Conservation (phyloP, 345 rosid species). For the Diplotaxis tenuifolia region DNA sequence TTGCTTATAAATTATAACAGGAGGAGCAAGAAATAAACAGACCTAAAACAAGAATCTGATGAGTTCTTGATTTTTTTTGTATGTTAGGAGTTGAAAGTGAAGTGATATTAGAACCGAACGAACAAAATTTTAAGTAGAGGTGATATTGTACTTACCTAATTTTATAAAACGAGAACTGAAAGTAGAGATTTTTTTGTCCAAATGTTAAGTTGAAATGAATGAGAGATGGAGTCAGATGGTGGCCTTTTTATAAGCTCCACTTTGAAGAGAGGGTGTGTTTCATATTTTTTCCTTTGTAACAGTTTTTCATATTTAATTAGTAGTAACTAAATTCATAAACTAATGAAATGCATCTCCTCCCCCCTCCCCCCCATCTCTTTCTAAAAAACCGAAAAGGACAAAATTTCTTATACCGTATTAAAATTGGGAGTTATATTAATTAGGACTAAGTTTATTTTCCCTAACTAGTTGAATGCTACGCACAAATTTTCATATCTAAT, state of each 20-base stretch:
- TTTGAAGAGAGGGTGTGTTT: not conserved
- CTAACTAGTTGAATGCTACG: too few species aligned
- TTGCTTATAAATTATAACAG: not conserved
- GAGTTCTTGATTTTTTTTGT: constrained; percentile 15
- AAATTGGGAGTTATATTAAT: too few species aligned
- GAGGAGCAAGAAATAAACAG: constrained; percentile 13
- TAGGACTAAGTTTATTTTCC: too few species aligned
- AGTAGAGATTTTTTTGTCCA: constrained; percentile 14
- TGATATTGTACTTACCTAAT: constrained; percentile 23
- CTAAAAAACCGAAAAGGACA: too few species aligned
- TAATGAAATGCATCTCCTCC: not conserved
- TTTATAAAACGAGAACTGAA: constrained; percentile 6
- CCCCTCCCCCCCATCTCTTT: too few species aligned
- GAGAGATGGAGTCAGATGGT: constrained; percentile 18
- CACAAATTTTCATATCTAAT: too few species aligned
- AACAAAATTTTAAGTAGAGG: not conserved
- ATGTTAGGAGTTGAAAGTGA: constrained; percentile 12
- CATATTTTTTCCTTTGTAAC: too few species aligned
- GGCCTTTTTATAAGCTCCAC: constrained; percentile 31
- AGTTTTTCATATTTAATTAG: constrained; percentile 1
- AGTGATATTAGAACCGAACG: not conserved
- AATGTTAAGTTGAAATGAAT: constrained; percentile 30
- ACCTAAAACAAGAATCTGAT: constrained; percentile 20
- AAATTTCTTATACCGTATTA: too few species aligned
- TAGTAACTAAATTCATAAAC: not conserved